phyloP scores from a whole-genome alignment of 495 filamentous ascomycete genomes.

The Annulohypoxylon stygium region DNA sequence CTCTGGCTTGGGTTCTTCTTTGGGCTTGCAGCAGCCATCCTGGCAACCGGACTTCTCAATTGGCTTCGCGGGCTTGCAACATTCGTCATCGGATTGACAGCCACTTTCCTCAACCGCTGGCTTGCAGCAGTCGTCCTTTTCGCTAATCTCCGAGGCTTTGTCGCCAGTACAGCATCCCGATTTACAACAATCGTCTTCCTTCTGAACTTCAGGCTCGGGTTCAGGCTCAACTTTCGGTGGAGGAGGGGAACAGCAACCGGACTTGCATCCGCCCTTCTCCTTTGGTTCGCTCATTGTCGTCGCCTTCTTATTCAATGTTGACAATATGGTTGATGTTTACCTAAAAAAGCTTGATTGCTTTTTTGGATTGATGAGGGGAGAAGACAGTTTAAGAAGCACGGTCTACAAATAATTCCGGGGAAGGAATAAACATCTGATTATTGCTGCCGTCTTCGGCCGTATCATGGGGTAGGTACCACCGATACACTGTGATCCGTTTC shows the following conservation, averaged over 20 bases:
- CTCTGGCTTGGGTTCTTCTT: constrained; percentile 13
- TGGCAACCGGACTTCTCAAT: constrained; percentile 10
- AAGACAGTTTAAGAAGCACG: background rate
- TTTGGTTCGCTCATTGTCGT: constrained; percentile 30
- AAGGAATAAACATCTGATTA: constrained; percentile 20
- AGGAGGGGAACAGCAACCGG: constrained; percentile 32
- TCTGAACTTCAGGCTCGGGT: constrained; percentile 2
- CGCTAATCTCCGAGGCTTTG: background rate
- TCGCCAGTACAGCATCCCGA: constrained; percentile 21
- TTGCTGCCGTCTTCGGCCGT: constrained; percentile 19
- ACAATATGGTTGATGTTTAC: background rate
- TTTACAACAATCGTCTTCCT: constrained; percentile 16
- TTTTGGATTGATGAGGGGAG: background rate
- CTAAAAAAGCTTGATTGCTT: background rate
- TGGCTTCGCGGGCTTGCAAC: constrained; percentile 28
- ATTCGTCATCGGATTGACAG: constrained; percentile 17
- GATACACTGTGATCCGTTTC: constrained; percentile 2
- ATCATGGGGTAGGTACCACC: constrained; percentile 31
- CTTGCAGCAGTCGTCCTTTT: constrained; percentile 24
- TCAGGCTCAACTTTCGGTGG: background rate
- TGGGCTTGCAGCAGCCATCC: constrained; percentile 27
- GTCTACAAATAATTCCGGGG: background rate
- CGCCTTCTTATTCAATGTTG: background rate
- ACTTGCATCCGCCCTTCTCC: constrained; percentile 27
- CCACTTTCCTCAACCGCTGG: background rate